These are phyloP conservation scores for Noccaea bulbosa DNA, from an alignment of 345 rosid species.

Conservation along the genomic window DNA sequence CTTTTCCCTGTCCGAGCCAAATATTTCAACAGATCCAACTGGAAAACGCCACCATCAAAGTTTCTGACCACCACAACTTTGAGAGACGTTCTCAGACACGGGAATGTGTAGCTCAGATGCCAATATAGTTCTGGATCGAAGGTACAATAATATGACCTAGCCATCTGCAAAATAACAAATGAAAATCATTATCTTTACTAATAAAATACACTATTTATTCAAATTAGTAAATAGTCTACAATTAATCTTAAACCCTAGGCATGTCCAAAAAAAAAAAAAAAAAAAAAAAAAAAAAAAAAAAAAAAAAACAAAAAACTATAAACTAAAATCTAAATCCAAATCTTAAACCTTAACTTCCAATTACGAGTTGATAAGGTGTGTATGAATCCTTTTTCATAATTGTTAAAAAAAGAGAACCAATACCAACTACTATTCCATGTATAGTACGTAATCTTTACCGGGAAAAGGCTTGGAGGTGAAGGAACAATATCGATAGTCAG, in stretches of 20 bases:
- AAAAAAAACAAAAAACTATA: no score
- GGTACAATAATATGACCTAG: background rate
- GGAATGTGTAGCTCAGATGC: background rate
- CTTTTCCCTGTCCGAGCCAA: background rate
- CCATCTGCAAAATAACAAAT: background rate
- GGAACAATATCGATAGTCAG: background rate
- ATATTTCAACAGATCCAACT: background rate
- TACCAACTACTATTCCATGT: background rate
- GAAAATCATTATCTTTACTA: background rate
- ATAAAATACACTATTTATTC: no score
- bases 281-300: no score
- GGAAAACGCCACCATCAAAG: background rate
- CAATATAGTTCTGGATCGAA: background rate
- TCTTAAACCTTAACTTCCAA: background rate
- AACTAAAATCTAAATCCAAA: background rate
- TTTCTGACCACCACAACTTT: conserved; percentile 7
- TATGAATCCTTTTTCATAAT: background rate
- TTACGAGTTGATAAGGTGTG: no score
- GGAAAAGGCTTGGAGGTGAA: background rate
- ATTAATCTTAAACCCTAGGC: no score
- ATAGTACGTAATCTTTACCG: background rate
- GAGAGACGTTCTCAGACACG: background rate
- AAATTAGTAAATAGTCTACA: no score
- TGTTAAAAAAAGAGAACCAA: background rate
- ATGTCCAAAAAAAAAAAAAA: no score